Percentiles rank a stretch among this genome's conserved stretches.
phyloP scores from a whole-genome alignment of 495 filamentous ascomycete genomes.

The Podospora pseudoanserina region DNA sequence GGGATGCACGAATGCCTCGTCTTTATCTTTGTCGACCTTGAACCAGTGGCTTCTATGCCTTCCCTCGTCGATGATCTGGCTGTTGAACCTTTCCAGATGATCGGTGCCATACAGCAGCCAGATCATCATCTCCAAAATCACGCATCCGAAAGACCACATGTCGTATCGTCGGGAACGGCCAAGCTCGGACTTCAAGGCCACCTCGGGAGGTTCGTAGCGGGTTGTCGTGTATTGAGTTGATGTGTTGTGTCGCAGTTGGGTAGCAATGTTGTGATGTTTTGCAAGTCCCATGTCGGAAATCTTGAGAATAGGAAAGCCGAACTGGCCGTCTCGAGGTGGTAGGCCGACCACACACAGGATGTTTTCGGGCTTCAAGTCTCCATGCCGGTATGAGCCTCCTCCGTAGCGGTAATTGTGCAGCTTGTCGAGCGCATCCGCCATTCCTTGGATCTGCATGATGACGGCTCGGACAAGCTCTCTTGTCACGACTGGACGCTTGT shows the following conservation, averaged over 20 bases:
- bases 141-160: not conserved
- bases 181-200: not conserved
- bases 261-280: not conserved
- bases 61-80: conserved; percentile 6
- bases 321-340: not conserved
- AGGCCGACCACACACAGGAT: not conserved
- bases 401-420: not conserved
- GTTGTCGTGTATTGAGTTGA: not conserved
- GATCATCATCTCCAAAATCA: not conserved
- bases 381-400: not conserved
- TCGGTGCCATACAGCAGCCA: conserved; percentile 26
- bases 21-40: not conserved
- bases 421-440: conserved; percentile 1
- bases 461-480: not conserved
- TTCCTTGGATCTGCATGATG: not conserved
- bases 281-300: not conserved
- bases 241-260: not conserved
- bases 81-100: conserved; percentile 22
- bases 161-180: not conserved
- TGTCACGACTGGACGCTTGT: not conserved
- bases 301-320: not conserved
- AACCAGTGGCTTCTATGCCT: conserved; percentile 10
- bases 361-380: not conserved
- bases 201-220: not conserved
- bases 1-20: not conserved